Conservation (phyloP, 805 yeast species). For the Zygosaccharomyces bailii region DNA sequence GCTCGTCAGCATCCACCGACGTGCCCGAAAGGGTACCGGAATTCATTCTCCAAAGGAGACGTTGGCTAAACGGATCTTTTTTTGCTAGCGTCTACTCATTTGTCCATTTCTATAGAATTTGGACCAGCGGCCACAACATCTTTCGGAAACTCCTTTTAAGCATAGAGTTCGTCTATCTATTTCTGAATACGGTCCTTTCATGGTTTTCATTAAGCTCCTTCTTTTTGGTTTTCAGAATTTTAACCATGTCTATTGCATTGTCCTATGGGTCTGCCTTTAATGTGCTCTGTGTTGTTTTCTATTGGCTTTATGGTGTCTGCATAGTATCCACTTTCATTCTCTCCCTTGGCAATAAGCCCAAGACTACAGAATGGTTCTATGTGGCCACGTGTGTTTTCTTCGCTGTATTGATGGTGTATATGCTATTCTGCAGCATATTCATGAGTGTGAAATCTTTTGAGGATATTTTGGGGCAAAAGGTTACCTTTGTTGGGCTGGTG, state of each 20-base stretch:
- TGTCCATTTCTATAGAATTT: constrained; percentile 69
- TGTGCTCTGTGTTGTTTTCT: constrained; percentile 68
- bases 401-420: constrained; percentile 83
- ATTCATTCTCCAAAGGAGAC: constrained; percentile 83
- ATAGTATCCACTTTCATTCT: constrained; percentile 81
- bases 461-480: constrained; percentile 38
- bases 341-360: constrained; percentile 91
- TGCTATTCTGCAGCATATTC: constrained; percentile 82
- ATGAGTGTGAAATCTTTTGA: constrained; percentile 72
- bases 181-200: constrained; percentile 69
- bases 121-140: constrained; percentile 73
- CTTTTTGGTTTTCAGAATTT: constrained; percentile 82
- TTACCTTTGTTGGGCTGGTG: constrained; percentile 48
- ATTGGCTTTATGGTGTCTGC: constrained; percentile 82
- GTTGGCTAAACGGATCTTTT: constrained; percentile 97
- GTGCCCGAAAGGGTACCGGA: constrained; percentile 88
- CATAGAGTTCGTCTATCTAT: constrained; percentile 76
- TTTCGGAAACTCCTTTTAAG: constrained; percentile 66
- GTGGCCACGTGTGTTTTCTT: constrained; percentile 70
- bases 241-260: constrained; percentile 70
- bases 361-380: constrained; percentile 81
- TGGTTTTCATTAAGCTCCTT: constrained; percentile 93
- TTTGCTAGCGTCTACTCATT: constrained; percentile 90
- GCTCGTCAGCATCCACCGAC: constrained; percentile 91
- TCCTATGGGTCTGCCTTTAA: constrained; percentile 61